Base-by-base conservation (phyloP, 805 yeast species). In the Zygosaccharomyces siamensis region DNA sequence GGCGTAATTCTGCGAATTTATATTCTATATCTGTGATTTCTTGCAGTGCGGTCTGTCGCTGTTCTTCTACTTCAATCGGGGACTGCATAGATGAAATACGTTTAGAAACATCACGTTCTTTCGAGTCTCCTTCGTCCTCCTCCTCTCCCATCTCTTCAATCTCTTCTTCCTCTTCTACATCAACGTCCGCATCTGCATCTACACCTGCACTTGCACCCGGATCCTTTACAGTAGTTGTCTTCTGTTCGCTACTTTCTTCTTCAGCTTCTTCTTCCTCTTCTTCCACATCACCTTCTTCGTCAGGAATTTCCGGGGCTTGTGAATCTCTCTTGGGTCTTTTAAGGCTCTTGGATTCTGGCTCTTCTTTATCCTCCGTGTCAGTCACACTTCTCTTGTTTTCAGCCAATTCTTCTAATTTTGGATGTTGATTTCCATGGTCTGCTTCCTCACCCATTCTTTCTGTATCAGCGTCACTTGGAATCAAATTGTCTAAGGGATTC, bases 1-100 rank as follows among this genome's bases (percentile, higher is more conserved):
- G 97, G 54, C 97, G 79, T 48, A 92, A 73, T 52, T 78, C 75
- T 5, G 98, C 97, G 73, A 90, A 93, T 47, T 84, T 85, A 37
- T 83, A 73, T 64, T 93, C 99, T 49, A 93, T 89, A 21, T 78
- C 79, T 2, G 89, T 84, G 45, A 93, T 78, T 45, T 80, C 84
- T 44, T 78, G 77, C 45, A 92, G 46, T 8, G 67, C 69, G 11
- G 47, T 51, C 39, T 57, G 44, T 41, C 71, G 52, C 30, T 57
- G 53, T 16, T 52, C 51, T 52, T 66, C 70, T n/a, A 56, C 35
- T 39, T 63, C 67, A 47, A 59, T 58, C 6, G 61, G 59, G 5
- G 62, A 57, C 11, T 52, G 54, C 56, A 53, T 53, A 18, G 54
- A 27, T 12, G 55, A 49, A 18, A 48, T 26, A 14, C 46, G 48